These are phyloP conservation scores for Bonia amplexicaulis DNA, from an alignment of 176 grass and related monocot species.

Conservation along the genomic window DNA sequence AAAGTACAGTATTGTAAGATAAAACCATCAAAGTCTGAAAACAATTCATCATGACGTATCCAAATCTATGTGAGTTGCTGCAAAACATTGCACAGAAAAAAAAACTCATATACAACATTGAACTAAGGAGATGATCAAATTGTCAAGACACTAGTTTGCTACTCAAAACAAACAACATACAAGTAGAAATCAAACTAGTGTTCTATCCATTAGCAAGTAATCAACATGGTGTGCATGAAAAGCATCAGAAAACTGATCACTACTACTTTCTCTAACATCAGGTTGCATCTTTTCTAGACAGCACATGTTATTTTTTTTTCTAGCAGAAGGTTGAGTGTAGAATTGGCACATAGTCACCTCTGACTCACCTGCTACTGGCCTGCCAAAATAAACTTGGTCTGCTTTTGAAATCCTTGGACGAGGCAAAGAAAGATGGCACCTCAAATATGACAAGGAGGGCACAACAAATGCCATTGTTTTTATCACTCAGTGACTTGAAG, in stretches of 20 bases:
- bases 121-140: background rate
- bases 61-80: background rate
- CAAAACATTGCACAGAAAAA: background rate
- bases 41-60: background rate
- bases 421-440: background rate
- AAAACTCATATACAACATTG: background rate
- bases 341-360: background rate
- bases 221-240: background rate
- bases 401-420: background rate
- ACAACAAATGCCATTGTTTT: slow-evolving; percentile 33
- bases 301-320: background rate
- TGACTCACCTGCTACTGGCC: background rate
- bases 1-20: background rate
- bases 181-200: background rate
- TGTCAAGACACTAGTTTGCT: background rate
- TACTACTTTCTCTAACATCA: background rate
- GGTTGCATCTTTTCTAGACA: background rate
- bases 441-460: slow-evolving; percentile 1
- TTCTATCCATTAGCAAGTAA: background rate
- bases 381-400: slow-evolving; percentile 29
- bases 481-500: background rate
- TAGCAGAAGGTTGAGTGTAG: background rate
- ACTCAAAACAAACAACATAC: background rate
- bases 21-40: background rate
- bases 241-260: background rate